These are phyloP conservation scores for Fusarium anguioides DNA, from an alignment of 2,329 filamentous ascomycete genomes.

Conservation along the genomic window DNA sequence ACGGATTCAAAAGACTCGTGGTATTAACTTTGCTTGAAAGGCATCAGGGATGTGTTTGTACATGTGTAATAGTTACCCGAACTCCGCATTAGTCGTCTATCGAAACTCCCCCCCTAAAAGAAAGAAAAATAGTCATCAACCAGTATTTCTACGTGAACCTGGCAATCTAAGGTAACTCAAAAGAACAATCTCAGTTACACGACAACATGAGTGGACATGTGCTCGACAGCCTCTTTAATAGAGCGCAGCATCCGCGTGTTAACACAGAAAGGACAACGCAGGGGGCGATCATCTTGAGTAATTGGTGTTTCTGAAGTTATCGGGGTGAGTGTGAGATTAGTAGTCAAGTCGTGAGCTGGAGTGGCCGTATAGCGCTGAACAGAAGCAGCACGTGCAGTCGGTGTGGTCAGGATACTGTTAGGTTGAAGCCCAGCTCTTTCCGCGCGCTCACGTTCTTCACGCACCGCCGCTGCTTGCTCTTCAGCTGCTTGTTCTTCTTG, in stretches of 20 bases:
- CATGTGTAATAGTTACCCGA: neutral
- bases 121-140: slow-evolving; percentile 3
- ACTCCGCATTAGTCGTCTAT: slow-evolving; percentile 23
- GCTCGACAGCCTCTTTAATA: slow-evolving; percentile 71
- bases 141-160: neutral
- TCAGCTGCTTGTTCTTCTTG: slow-evolving; percentile 69
- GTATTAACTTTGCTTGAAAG: neutral
- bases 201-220: slow-evolving; percentile 70
- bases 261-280: slow-evolving; percentile 70
- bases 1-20: neutral
- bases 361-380: slow-evolving; percentile 50
- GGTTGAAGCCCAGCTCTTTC: slow-evolving; percentile 52
- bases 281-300: slow-evolving; percentile 59
- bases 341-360: slow-evolving; percentile 50
- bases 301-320: slow-evolving; percentile 63
- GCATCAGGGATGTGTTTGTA: slow-evolving; percentile 6
- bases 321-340: slow-evolving; percentile 64
- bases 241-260: slow-evolving; percentile 70
- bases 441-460: slow-evolving; percentile 63
- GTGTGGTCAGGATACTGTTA: slow-evolving; percentile 50
- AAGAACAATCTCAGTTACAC: slow-evolving; percentile 49
- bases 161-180: neutral
- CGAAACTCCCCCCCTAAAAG: no score
- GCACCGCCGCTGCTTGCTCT: slow-evolving; percentile 65
- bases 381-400: slow-evolving; percentile 44